Base-by-base conservation (phyloP, 345 rosid species). In the Iberis pinnata region DNA sequence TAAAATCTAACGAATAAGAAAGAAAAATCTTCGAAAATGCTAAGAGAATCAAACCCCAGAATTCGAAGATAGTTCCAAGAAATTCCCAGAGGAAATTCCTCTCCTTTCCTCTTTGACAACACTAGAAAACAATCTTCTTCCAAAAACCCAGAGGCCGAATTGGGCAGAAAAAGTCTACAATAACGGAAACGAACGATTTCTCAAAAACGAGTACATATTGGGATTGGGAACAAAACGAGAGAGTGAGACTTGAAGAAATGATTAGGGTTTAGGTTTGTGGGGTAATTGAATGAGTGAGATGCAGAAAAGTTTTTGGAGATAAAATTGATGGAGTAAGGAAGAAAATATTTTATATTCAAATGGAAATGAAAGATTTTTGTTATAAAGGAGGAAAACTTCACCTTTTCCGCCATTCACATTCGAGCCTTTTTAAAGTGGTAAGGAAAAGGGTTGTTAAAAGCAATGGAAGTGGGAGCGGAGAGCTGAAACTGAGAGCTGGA, bases 331-430 rank as follows among this genome's bases (percentile, higher is more conserved):
- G 6, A 42, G 64, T 4, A 38, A 12, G 18, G 37, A 57, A 58
- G 60, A 32, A 40, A 40, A 9, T 35, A 43, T 53, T 67, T 60
- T 67, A 67, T 60, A 60, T 67, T 67, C 67, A 60, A 67, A 67
- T 32, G 52, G 16, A 14, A 36, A 39, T 35, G 48, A 40, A 12
- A 13, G 56, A 40, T 9, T 45, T 31, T 67, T 67, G 71, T 53
- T 67, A 66, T 66, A 58, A 58, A 66, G 65, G 49, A 41, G 27
- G 55, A 37, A 20, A 42, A 43, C 71, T 60, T 46, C 60, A 24
- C 53, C 53, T 56, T 45, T 60, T 18, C 43, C 40, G 9, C 41
- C 56, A 52, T 67, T 67, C 51, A 56, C 58, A 65, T 65, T 65
- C 43, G n/a, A n/a, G n/a, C n/a, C n/a, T n/a, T n/a, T n/a, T n/a